These are phyloP conservation scores for Stachybotrys elegans DNA, from an alignment of 2,329 filamentous ascomycete species.

Conservation along the genomic window DNA sequence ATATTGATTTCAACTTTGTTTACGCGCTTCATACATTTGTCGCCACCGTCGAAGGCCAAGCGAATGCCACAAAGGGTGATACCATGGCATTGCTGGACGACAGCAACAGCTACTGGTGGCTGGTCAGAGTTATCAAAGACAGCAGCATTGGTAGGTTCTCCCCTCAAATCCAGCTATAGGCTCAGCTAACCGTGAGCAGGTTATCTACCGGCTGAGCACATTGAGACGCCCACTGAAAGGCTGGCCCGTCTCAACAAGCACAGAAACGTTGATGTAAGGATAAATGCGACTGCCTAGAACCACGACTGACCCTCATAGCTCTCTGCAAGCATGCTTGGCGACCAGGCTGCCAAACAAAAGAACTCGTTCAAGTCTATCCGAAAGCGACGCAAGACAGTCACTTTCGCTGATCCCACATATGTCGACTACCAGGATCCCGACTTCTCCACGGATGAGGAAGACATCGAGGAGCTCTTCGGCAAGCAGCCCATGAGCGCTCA, in stretches of 20 bases:
- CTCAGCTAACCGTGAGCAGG: constrained; percentile 46
- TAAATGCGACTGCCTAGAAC: background rate
- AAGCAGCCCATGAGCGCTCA: constrained; percentile 25
- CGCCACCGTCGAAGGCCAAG: constrained; percentile 95
- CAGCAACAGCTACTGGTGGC: constrained; percentile 99
- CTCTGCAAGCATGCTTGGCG: constrained; percentile 58
- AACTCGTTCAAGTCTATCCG: constrained; percentile 75
- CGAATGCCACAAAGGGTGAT: constrained; percentile 96
- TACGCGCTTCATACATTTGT: constrained; percentile 98
- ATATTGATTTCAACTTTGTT: constrained; percentile 99
- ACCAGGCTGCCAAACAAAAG: constrained; percentile 70
- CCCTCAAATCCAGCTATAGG: background rate
- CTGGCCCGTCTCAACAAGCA: constrained; percentile 94
- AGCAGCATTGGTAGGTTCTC: constrained; percentile 70
- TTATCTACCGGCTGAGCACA: constrained; percentile 94
- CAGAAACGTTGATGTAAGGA: constrained; percentile 87
- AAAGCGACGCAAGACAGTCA: constrained; percentile 78
- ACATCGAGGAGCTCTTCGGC: constrained; percentile 40
- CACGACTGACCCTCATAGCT: constrained; percentile 34
- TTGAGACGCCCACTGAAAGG: constrained; percentile 94
- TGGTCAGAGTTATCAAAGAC: constrained; percentile 94
- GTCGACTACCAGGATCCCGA: constrained; percentile 84
- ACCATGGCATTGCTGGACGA: constrained; percentile 98
- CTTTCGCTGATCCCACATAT: constrained; percentile 80
- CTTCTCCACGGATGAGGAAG: constrained; percentile 72